Conservation (phyloP, 306 rosid genomes). For the Aeschynomene evenia region DNA sequence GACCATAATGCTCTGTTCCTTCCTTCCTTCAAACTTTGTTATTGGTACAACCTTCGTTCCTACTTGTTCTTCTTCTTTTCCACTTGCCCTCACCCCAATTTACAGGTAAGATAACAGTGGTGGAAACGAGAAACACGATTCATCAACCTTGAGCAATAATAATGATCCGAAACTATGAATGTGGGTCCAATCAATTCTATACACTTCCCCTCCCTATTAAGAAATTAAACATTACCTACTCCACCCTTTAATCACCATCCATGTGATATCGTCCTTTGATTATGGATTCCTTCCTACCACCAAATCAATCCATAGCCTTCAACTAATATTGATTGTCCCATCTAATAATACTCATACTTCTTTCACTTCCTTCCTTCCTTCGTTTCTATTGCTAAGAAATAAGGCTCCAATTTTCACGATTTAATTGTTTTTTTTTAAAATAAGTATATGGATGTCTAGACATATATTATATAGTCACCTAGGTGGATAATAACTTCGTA, state of each 20-base stretch:
- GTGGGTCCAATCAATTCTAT: constrained; percentile 8
- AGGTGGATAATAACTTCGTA: background rate
- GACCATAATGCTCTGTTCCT: background rate
- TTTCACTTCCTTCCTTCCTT: too few species aligned
- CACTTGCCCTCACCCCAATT: background rate
- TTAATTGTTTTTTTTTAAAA: too few species aligned
- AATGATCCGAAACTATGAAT: background rate
- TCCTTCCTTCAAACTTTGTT: background rate
- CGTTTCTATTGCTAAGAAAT: background rate
- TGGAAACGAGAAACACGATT: background rate
- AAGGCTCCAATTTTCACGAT: too few species aligned
- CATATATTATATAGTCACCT: background rate
- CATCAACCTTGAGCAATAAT: constrained; percentile 2
- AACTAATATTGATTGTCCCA: background rate
- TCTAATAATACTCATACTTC: background rate
- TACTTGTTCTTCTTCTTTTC: too few species aligned
- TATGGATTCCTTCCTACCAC: background rate
- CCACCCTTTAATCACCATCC: background rate
- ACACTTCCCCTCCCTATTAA: constrained; percentile 1
- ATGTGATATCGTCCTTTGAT: background rate
- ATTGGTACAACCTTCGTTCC: background rate
- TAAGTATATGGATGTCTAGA: too few species aligned
- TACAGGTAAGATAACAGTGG: constrained; percentile 16
- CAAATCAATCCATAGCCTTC: background rate
- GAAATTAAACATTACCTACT: constrained; percentile 11